Conservation (phyloP, 2,329 filamentous ascomycete species). For the Colletotrichum noveboracense region DNA sequence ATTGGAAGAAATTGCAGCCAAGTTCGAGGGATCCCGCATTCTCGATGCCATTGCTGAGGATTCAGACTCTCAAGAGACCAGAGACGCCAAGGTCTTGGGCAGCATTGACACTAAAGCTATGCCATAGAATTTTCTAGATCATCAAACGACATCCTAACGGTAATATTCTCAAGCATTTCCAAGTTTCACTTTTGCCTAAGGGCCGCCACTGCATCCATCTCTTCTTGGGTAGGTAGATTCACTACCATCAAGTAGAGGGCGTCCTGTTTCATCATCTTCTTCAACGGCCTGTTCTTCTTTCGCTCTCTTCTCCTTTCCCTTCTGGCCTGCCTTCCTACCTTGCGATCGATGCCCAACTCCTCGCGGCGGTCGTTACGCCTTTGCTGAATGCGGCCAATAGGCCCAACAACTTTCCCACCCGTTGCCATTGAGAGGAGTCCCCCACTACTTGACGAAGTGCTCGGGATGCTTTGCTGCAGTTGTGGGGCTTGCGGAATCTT, state of each 20-base stretch:
- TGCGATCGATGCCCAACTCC: background rate
- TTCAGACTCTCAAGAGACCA: background rate
- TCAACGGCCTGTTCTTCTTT: background rate
- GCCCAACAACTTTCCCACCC: background rate
- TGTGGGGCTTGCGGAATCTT: background rate
- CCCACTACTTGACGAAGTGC: background rate
- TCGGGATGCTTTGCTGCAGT: background rate
- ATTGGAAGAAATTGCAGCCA: constrained; percentile 31
- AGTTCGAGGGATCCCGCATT: constrained; percentile 26
- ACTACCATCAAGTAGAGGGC: background rate
- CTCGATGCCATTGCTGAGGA: background rate
- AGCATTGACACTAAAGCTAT: background rate
- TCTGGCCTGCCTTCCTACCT: background rate
- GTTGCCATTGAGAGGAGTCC: background rate
- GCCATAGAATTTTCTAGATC: background rate
- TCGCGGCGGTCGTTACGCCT: background rate
- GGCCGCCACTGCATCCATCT: background rate
- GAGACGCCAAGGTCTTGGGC: background rate
- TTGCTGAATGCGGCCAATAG: background rate
- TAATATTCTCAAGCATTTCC: background rate
- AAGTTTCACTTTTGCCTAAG: background rate
- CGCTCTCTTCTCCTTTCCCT: background rate
- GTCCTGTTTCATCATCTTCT: background rate
- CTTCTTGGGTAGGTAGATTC: background rate
- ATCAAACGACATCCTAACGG: background rate